Base-by-base conservation (phyloP, 2,329 filamentous ascomycete species). In the Diaporthe capsici region DNA sequence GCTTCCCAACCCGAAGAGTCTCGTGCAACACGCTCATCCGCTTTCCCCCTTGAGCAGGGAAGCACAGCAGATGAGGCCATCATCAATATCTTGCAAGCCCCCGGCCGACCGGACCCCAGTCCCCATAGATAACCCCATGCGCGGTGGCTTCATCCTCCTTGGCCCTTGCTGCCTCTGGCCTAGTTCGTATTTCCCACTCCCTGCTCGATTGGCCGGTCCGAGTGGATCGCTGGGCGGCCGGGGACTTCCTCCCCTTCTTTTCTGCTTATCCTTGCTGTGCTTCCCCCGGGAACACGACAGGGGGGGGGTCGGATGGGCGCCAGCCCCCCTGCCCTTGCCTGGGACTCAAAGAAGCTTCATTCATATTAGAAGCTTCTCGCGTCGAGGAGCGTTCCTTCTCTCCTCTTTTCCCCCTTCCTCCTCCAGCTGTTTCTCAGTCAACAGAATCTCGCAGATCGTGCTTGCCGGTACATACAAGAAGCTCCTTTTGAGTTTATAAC, bases 61-160 rank as follows among this genome's bases (percentile, higher is more conserved):
- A 31, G 22, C 58, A 73, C 71, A 55, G 71, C 71, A 65, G 71
- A 65, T 73, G 71, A 73, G 71, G 71, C 71, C 71, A 73, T 73
- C 71, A 73, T 73, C 71, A 65, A 65, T 37, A 25, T 37, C 47
- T 55, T 63, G 37, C 71, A 53, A 55, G 47, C 71, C 71, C 44
- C 49, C 47, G 22, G 71, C 34, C 71, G 60, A 17, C 25, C 12
- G 58, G 61, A 37, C 34, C 55, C 58, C 49, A 61, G 25, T 57
- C 39, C 71, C 61, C 42, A 28, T 22, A 65, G 58, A 57, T 25
- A 57, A 65, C 71, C 65, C 71, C 71, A 65, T 73, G 71, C 51
- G 37, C 25, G 47, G 71, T 73, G 71, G 58, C 71, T 72, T 51
- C 57, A 57, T 60, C 49, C 65, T 70, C 65, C 65, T 55, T 55